Percentiles rank a stretch among this genome's conserved stretches.
Conservation (phyloP, 2,329 filamentous ascomycete species). For the Parasarocladium wereldwijsianum region DNA sequence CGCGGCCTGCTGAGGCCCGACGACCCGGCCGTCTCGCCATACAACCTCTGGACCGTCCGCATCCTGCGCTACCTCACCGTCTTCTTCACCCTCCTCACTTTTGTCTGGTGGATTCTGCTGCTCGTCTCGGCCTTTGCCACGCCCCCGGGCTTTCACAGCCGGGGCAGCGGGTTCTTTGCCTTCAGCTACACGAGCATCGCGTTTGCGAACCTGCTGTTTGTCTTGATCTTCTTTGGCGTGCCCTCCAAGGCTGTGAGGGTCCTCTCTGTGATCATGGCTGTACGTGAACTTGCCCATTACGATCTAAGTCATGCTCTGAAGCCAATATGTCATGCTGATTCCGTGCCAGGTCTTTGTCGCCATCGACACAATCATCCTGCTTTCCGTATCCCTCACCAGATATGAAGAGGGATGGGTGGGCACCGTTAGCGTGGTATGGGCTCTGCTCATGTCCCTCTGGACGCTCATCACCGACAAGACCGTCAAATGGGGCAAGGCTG, state of each 20-base stretch:
- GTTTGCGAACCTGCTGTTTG: conserved; percentile 58
- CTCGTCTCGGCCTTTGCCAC: conserved; percentile 86
- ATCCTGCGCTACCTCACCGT: conserved; percentile 66
- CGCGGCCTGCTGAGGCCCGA: conserved; percentile 22
- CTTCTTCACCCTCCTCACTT: conserved; percentile 57
- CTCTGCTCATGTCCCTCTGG: conserved; percentile 65
- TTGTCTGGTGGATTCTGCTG: conserved; percentile 85
- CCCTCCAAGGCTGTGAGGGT: conserved; percentile 70
- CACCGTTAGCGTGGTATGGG: conserved; percentile 72
- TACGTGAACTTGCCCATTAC: conserved; percentile 6
- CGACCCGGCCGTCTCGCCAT: conserved; percentile 57
- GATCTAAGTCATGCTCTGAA: conserved; percentile 39
- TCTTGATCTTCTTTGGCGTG: conserved; percentile 73
- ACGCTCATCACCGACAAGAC: conserved; percentile 64
- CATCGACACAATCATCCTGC: conserved; percentile 64
- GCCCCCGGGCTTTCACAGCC: conserved; percentile 69
- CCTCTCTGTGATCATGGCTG: conserved; percentile 51
- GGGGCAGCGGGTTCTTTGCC: conserved; percentile 84
- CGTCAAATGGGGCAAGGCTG: conserved; percentile 80
- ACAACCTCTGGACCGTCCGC: conserved; percentile 87
- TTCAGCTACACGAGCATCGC: conserved; percentile 74
- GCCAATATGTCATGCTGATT: conserved; percentile 4
- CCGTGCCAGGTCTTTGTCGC: conserved; percentile 16
- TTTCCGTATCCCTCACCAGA: conserved; percentile 59
- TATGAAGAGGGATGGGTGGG: conserved; percentile 85